phyloP scores from a whole-genome alignment of 768 basidiomycete species.

The Tephrocybe sp. region DNA sequence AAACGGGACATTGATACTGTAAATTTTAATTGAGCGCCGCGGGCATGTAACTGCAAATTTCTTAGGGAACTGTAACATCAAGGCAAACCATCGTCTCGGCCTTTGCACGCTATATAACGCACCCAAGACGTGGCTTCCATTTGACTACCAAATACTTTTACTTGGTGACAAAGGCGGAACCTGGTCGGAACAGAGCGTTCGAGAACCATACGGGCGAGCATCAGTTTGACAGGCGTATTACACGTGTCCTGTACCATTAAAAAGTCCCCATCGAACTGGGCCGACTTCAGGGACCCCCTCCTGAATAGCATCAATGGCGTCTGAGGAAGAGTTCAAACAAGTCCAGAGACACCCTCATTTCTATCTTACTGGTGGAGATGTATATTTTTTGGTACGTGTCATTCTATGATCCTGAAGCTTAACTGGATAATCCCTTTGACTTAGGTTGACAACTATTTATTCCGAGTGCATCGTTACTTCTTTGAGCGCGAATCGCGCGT shows the following conservation, averaged over 20 bases:
- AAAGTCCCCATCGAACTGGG: neutral
- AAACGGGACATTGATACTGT: no score
- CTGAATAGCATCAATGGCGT: neutral
- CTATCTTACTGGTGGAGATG: slow-evolving; percentile 53
- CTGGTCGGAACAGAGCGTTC: neutral
- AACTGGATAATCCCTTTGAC: neutral
- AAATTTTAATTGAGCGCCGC: no score
- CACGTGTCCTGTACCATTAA: neutral
- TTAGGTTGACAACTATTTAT: slow-evolving; percentile 58
- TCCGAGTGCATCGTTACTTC: slow-evolving; percentile 59
- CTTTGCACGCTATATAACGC: no score
- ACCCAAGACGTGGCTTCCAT: no score
- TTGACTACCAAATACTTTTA: no score
- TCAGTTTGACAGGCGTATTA: neutral
- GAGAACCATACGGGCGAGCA: neutral
- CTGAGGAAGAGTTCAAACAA: slow-evolving; percentile 15
- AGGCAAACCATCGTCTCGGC: no score
- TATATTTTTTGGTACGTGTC: slow-evolving; percentile 50
- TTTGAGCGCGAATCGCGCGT: slow-evolving; percentile 57
- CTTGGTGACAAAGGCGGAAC: no score
- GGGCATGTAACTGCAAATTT: no score
- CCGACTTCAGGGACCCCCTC: neutral
- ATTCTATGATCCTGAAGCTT: neutral
- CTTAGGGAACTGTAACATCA: no score
- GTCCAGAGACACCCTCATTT: slow-evolving; percentile 34